These are phyloP conservation scores for Pseudonitzschia pungens DNA, from an alignment of 108 stramenopile species.

Conservation along the genomic window DNA sequence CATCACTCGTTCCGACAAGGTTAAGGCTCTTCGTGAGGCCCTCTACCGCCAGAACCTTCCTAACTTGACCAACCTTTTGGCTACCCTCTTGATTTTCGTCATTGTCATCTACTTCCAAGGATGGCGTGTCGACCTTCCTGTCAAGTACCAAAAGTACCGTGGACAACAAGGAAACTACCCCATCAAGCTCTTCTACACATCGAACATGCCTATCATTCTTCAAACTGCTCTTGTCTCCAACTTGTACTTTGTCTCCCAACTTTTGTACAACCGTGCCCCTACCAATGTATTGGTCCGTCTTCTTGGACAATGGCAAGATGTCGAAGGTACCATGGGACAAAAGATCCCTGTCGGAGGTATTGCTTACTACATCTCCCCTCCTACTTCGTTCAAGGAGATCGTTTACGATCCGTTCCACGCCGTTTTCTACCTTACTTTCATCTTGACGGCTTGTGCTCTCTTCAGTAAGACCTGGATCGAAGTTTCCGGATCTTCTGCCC, in stretches of 20 bases:
- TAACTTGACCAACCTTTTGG: constrained; percentile 96
- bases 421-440: constrained; percentile 97
- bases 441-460: constrained; percentile 95
- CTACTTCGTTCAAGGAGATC: constrained; percentile 88
- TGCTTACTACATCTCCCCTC: constrained; percentile 99
- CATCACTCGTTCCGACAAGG: constrained; percentile 94
- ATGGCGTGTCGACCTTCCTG: constrained; percentile 97
- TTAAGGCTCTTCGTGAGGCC: constrained; percentile 93
- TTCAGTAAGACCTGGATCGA: constrained; percentile 99
- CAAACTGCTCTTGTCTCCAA: constrained; percentile 98
- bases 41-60: constrained; percentile 97
- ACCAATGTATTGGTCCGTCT: constrained; percentile 96
- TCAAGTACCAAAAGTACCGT: constrained; percentile 97
- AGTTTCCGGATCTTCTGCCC: constrained; percentile 94
- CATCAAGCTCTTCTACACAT: constrained; percentile 99
- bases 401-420: constrained; percentile 98
- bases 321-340: constrained; percentile 82
- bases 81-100: constrained; percentile 94
- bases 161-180: constrained; percentile 95
- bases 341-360: constrained; percentile 98
- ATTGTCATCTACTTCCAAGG: constrained; percentile 99
- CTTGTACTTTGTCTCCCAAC: constrained; percentile 98
- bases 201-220: constrained; percentile 99
- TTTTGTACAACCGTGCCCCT: constrained; percentile 97
- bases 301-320: constrained; percentile 97